These are phyloP conservation scores for Carex littledalei DNA, from an alignment of 176 grass and related monocot species.

Conservation along the genomic window DNA sequence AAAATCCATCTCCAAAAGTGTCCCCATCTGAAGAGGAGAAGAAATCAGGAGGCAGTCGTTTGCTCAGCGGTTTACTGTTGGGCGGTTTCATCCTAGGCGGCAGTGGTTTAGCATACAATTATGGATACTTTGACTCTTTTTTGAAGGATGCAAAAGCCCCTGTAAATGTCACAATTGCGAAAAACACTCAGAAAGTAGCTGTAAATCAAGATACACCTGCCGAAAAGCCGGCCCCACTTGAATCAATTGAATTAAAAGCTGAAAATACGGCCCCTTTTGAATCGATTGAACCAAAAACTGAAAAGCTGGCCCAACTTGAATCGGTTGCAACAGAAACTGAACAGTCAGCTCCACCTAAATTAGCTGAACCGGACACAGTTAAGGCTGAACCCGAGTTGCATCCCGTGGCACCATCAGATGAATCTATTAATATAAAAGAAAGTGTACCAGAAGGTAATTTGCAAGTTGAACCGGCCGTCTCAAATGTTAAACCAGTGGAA, in stretches of 20 bases:
- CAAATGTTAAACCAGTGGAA: conserved; percentile 33
- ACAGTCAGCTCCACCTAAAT: conserved; percentile 26
- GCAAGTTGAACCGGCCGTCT: conserved; percentile 17
- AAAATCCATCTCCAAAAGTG: conserved; percentile 37
- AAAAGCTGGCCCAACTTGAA: conserved; percentile 30
- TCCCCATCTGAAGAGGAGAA: conserved; percentile 35
- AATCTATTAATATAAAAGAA: conserved; percentile 27
- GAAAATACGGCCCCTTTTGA: conserved; percentile 36
- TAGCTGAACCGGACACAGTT: conserved; percentile 19
- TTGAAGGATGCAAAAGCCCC: conserved; percentile 38
- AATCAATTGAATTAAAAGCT: conserved; percentile 21
- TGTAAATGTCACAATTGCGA: conserved; percentile 6
- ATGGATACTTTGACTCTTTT: conserved; percentile 59
- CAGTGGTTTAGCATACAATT: conserved; percentile 59
- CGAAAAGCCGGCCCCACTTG: conserved; percentile 33
- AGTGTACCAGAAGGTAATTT: conserved; percentile 34
- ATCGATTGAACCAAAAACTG: conserved; percentile 19
- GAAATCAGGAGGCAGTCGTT: conserved; percentile 44
- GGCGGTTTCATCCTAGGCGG: conserved; percentile 58
- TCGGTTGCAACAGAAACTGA: conserved; percentile 24
- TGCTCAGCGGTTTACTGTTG: conserved; percentile 43
- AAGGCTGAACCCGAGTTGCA: conserved; percentile 13
- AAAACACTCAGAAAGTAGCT: conserved; percentile 31
- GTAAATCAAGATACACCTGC: conserved; percentile 41
- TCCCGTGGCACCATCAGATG: conserved; percentile 17